Conservation (phyloP, 805 yeast genomes). For the Candida maesae region DNA sequence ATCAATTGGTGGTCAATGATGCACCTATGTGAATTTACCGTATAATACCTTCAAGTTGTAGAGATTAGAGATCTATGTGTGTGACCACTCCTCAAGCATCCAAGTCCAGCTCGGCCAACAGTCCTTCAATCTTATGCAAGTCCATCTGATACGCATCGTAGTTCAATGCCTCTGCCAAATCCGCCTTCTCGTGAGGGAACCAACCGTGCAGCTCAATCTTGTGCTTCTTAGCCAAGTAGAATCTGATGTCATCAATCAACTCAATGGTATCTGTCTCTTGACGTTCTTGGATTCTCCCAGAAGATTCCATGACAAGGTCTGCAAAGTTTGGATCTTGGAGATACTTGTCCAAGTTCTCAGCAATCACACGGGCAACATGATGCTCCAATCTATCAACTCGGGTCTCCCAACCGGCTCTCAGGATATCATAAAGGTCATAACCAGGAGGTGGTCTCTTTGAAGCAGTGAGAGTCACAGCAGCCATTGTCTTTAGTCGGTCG, state of each 20-base stretch:
- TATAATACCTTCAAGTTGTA: no score
- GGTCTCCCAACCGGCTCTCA: conserved; percentile 66
- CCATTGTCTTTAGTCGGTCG: conserved; percentile 62
- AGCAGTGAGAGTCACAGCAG: conserved; percentile 43
- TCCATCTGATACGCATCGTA: conserved; percentile 29
- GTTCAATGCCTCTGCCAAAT: conserved; percentile 18
- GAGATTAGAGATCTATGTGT: no score
- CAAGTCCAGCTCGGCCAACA: conserved; percentile 36
- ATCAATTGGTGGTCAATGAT: no score
- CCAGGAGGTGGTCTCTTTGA: conserved; percentile 26
- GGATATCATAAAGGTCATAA: conserved; percentile 48
- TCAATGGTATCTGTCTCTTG: conserved; percentile 80
- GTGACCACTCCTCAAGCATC: conserved; percentile 44
- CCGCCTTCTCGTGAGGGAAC: conserved; percentile 27
- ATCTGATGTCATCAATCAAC: conserved; percentile 72
- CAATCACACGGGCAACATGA: conserved; percentile 54
- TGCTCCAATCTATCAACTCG: conserved; percentile 62
- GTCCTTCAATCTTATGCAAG: conserved; percentile 35
- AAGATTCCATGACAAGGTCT: conserved; percentile 41
- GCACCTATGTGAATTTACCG: no score
- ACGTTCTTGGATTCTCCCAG: conserved; percentile 52
- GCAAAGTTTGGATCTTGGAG: conserved; percentile 36
- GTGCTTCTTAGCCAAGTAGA: conserved; percentile 40
- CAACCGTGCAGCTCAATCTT: conserved; percentile 30
- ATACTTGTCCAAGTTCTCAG: conserved; percentile 42